Conservation (phyloP, 768 basidiomycete genomes). For the Sporobolomyces roseus region DNA sequence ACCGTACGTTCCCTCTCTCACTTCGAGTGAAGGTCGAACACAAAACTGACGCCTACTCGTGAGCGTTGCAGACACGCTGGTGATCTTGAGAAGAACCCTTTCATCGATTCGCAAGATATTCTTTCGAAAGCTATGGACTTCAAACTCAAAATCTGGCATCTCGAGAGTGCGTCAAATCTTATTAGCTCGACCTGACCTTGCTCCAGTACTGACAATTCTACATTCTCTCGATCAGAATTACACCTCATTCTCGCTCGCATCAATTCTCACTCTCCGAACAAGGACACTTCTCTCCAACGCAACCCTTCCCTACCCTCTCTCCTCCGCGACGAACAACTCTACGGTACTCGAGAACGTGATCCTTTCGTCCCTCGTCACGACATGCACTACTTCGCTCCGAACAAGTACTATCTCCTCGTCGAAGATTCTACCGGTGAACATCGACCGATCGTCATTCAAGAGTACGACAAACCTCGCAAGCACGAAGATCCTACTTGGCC, state of each 20-base stretch:
- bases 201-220: neutral
- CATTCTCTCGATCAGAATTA: slow-evolving; percentile 47
- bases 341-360: slow-evolving; percentile 89
- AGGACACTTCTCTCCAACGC: slow-evolving; percentile 37
- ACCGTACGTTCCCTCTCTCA: slow-evolving; percentile 1
- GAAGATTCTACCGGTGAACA: slow-evolving; percentile 81
- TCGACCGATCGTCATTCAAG: slow-evolving; percentile 76
- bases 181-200: neutral
- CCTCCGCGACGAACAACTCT: slow-evolving; percentile 71
- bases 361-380: slow-evolving; percentile 80
- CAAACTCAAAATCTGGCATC: slow-evolving; percentile 82
- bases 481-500: slow-evolving; percentile 69
- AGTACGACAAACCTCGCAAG: slow-evolving; percentile 63
- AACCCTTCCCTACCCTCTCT: slow-evolving; percentile 51
- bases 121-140: slow-evolving; percentile 65
- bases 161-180: slow-evolving; percentile 50
- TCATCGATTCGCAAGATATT: slow-evolving; percentile 52
- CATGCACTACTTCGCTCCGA: slow-evolving; percentile 75
- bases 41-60: neutral
- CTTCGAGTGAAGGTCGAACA: neutral
- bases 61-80: slow-evolving; percentile 13
- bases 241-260: slow-evolving; percentile 47
- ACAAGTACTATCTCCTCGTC: slow-evolving; percentile 76
- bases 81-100: slow-evolving; percentile 43
- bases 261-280: slow-evolving; percentile 47